phyloP scores from a whole-genome alignment of 1,139 yeast species.

The Hyphopichia khmerensis region DNA sequence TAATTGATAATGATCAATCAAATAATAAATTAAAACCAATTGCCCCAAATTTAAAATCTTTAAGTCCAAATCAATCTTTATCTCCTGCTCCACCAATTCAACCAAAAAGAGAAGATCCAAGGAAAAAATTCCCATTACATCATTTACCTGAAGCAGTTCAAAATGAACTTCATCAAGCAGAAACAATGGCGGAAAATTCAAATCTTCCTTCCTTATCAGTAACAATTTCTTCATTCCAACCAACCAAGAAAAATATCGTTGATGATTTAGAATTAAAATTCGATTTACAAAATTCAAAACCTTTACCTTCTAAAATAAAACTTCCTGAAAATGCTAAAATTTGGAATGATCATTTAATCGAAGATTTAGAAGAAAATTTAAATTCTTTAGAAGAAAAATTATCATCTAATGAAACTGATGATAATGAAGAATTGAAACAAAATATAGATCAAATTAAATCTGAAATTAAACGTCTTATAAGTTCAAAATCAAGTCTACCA shows the following conservation, averaged over 20 bases:
- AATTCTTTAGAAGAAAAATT: not conserved
- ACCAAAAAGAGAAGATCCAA: constrained; percentile 7
- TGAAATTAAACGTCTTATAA: constrained; percentile 18
- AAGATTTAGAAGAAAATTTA: constrained; percentile 11
- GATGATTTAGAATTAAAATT: constrained; percentile 38
- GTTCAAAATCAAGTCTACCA: constrained; percentile 13
- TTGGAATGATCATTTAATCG: constrained; percentile 21
- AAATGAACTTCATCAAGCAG: constrained; percentile 11
- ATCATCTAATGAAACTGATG: constrained; percentile 6
- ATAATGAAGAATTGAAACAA: constrained; percentile 7
- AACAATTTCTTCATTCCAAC: constrained; percentile 27
- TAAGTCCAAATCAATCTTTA: not conserved
- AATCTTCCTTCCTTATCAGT: constrained; percentile 5
- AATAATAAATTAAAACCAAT: not conserved
- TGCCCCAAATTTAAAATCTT: not conserved
- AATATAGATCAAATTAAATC: constrained; percentile 7
- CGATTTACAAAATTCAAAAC: constrained; percentile 41
- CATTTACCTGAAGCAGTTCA: constrained; percentile 35
- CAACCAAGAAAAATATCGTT: constrained; percentile 38
- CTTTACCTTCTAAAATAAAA: constrained; percentile 23
- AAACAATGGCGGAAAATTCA: not conserved
- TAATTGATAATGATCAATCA: constrained; percentile 2
- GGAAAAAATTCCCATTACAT: constrained; percentile 33
- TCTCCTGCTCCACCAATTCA: not conserved
- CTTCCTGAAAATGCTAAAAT: constrained; percentile 32